Evolutionary conservation across 345 rosid genomes (phyloP), one percentile per base, ranked within the genome.

Genomic region (Camelina sativa): DNA sequence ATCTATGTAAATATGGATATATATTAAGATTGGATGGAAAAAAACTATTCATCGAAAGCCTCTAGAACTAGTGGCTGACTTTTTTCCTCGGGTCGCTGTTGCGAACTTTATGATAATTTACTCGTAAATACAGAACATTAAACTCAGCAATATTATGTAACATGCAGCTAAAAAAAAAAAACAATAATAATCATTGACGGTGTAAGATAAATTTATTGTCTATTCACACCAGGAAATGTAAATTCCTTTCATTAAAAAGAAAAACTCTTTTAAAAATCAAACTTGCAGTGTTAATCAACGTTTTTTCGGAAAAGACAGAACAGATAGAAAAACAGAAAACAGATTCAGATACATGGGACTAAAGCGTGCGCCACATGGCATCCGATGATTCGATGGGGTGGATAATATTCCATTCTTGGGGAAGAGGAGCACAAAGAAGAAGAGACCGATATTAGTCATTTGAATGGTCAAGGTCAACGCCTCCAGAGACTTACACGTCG

Each of bases 401-500:
- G 76, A 77, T 77, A 57, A 34, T 20, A 64, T 77, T 77, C 80
- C 76, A 76, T 70, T 69, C 69, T 17, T 75, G 68, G 54, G 35
- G 58, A 62, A 69, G 52, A 54, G 48, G 10, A 59, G 35, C 66
- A 74, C 62, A 30, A 11, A 41, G 37, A 64, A n/a, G 28, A 34
- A 34, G 37, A 34, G 65, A 67, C 67, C 59, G 70, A 76, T 57
- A 30, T 30, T 30, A 25, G 40, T 67, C 74, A 32, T 67, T 13
- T 75, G 69, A 76, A 69, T 62, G 75, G 80, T 71, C 80, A 65
- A 63, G 76, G 80, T 77, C 80, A 77, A 77, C 76, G 67, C 28
- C 10, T 57, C 47, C 62, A 65, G 3, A 71, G 72, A 77, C 55
- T 65, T 71, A 57, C 80, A 76, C 47, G 80, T 76, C 76, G 76